phyloP scores from a whole-genome alignment of 306 rosid species.

The Cicer yamashitae region DNA sequence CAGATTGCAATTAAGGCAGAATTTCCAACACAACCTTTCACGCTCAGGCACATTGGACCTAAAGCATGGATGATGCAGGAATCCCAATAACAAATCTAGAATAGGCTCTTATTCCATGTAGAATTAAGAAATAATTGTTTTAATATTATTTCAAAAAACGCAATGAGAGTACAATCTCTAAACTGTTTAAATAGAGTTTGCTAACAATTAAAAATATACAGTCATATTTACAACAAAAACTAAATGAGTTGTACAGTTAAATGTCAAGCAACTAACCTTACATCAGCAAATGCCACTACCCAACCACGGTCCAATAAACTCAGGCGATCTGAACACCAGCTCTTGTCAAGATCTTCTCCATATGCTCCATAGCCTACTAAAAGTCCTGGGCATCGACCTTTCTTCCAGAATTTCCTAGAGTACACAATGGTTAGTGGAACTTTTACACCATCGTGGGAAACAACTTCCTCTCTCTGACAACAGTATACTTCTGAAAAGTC shows the following conservation, averaged over 20 bases:
- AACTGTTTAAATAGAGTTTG: no score
- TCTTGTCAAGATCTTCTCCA: conserved; percentile 81
- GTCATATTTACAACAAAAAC: not conserved
- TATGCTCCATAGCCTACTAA: conserved; percentile 93
- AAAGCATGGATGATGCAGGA: no score
- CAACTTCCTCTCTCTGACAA: conserved; percentile 73
- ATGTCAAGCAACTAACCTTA: conserved; percentile 63
- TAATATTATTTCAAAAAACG: no score
- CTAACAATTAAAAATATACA: no score
- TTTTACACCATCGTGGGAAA: conserved; percentile 69
- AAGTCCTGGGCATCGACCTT: conserved; percentile 76
- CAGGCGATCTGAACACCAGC: conserved; percentile 84
- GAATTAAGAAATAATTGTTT: no score
- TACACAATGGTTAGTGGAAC: conserved; percentile 83
- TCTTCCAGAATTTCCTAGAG: conserved; percentile 67
- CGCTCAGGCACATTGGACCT: no score
- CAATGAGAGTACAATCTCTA: no score
- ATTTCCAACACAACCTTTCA: no score
- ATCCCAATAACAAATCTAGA: no score
- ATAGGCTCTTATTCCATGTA: no score
- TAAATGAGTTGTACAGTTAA: conserved; percentile 2
- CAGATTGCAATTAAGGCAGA: no score
- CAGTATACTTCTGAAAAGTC: conserved; percentile 69
- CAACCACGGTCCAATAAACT: conserved; percentile 94
- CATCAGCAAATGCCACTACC: conserved; percentile 93